Conservation (phyloP, 208 protist species). For the Balamuthia mandrillaris region DNA sequence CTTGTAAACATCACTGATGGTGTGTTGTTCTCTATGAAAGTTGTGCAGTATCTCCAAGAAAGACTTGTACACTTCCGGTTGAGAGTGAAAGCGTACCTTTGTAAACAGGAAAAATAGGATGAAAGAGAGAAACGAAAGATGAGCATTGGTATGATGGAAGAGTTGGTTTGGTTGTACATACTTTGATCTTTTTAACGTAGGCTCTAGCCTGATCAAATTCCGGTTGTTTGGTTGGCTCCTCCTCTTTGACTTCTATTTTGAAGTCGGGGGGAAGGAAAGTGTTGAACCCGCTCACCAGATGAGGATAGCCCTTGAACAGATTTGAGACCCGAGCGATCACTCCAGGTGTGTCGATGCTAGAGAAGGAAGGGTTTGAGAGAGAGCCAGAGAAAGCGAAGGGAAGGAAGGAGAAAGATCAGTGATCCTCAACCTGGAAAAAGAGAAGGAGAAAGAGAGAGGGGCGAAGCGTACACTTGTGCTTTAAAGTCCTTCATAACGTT, state of each 20-base stretch:
- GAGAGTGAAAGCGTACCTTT: conserved; percentile 58
- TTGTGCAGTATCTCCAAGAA: conserved; percentile 82
- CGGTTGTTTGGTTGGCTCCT: too few relatives aligned
- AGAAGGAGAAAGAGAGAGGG: neutral
- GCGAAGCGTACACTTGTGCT: conserved; percentile 56
- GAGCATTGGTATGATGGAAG: neutral
- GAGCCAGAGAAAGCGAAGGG: neutral
- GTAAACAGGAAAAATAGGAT: neutral
- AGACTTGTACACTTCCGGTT: conserved; percentile 73
- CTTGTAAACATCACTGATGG: conserved; percentile 74
- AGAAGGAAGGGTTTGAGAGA: neutral
- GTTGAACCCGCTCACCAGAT: conserved; percentile 82
- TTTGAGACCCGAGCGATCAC: conserved; percentile 78
- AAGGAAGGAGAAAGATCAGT: too few relatives aligned
- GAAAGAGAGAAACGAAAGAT: neutral
- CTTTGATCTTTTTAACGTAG: conserved; percentile 77
- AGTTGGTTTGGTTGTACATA: neutral
- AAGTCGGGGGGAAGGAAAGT: conserved; percentile 80
- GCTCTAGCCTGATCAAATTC: conserved; percentile 74
- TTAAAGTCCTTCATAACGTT: conserved; percentile 78
- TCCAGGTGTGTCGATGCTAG: conserved; percentile 75
- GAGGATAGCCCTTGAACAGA: conserved; percentile 74
- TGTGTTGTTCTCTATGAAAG: conserved; percentile 76
- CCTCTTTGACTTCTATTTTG: too few relatives aligned
- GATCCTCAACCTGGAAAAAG: neutral